phyloP scores from a whole-genome alignment of 2,329 filamentous ascomycete genomes.

The Aspergillus caelatus region DNA sequence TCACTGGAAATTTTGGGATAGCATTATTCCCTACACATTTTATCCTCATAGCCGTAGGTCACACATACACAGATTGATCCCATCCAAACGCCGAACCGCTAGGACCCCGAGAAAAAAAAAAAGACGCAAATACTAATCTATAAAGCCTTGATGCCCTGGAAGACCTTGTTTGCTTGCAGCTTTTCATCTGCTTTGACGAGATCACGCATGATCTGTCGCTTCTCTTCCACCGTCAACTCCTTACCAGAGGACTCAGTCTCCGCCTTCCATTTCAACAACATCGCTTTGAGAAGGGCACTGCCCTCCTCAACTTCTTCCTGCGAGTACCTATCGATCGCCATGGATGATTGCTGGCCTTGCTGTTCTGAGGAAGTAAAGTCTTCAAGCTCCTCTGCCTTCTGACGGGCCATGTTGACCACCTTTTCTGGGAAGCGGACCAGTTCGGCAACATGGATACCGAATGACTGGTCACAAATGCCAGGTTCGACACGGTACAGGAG shows the following conservation, averaged over 20 bases:
- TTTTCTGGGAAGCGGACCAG: constrained; percentile 95
- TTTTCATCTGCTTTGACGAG: constrained; percentile 74
- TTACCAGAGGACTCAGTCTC: constrained; percentile 65
- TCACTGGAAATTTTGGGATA: neutral
- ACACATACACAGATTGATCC: neutral
- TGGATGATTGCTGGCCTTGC: constrained; percentile 47
- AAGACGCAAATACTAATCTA: constrained; percentile 24
- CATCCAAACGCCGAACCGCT: constrained; percentile 10
- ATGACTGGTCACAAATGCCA: constrained; percentile 94
- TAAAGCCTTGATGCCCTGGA: constrained; percentile 51
- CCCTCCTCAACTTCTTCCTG: constrained; percentile 90
- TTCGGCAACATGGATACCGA: constrained; percentile 97
- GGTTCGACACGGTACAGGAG: constrained; percentile 95
- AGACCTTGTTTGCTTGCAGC: constrained; percentile 59
- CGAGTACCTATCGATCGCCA: constrained; percentile 57
- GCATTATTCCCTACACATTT: neutral
- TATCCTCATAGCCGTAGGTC: neutral
- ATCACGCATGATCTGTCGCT: constrained; percentile 76
- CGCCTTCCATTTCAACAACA: constrained; percentile 83
- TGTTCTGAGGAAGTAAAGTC: constrained; percentile 66
- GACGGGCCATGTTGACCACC: constrained; percentile 98
- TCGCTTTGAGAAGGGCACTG: constrained; percentile 78
- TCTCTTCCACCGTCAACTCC: constrained; percentile 70
- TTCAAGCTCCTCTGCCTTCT: constrained; percentile 96
- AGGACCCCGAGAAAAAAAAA: constrained; percentile 2